Evolutionary conservation across 331 rosid species (phyloP).

Genomic region (Acacia pycnantha): DNA sequence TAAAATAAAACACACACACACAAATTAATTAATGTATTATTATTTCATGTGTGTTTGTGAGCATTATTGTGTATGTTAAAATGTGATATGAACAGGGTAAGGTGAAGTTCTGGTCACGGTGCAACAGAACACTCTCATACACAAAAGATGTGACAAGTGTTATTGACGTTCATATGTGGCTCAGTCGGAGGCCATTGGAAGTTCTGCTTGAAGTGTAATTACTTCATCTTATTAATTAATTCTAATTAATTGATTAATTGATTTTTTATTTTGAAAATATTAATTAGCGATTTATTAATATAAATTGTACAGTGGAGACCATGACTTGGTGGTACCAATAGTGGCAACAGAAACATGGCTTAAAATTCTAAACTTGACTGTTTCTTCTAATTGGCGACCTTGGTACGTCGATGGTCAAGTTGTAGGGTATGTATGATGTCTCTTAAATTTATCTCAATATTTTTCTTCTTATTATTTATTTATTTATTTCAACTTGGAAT

Average conservation of each 20-base stretch:
- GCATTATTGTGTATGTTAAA: too few relatives aligned
- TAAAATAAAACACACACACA: not conserved
- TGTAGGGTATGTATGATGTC: not conserved
- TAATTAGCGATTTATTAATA: not conserved
- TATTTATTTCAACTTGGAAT: not conserved
- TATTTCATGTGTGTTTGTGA: too few relatives aligned
- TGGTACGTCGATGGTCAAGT: slow-evolving; percentile 17
- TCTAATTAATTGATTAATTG: not conserved
- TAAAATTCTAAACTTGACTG: slow-evolving; percentile 9
- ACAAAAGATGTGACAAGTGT: slow-evolving; percentile 17
- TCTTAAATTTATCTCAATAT: not conserved
- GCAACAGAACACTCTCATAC: slow-evolving; percentile 11
- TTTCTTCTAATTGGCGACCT: slow-evolving; percentile 20
- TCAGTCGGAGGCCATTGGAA: not conserved
- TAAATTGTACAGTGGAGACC: slow-evolving; percentile 14
- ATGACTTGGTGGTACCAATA: not conserved
- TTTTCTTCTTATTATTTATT: not conserved
- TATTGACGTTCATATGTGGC: slow-evolving; percentile 14
- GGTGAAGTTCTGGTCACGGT: slow-evolving; percentile 9
- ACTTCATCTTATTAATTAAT: not conserved
- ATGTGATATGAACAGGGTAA: not conserved
- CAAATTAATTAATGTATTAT: not conserved
- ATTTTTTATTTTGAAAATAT: not conserved
- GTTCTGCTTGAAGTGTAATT: slow-evolving; percentile 13
- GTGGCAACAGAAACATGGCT: not conserved